Percentiles rank a stretch among this genome's conserved stretches.
Conservation (phyloP, 2,329 filamentous ascomycete species). For the Cercospora janseana region DNA sequence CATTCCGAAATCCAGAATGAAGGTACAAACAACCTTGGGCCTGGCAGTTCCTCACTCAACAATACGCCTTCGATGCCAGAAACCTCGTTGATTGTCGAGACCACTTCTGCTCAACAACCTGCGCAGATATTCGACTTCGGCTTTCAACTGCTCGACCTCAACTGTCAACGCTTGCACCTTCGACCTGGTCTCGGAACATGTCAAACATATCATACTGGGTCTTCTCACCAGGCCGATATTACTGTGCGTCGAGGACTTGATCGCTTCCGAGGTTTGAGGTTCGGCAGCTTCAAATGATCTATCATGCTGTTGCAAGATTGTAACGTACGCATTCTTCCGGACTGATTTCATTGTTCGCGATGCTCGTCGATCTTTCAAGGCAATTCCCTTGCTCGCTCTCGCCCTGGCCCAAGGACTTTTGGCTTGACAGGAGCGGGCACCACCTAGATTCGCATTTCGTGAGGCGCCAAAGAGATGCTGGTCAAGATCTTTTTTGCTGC, state of each 20-base stretch:
- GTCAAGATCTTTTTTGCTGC: too few species aligned
- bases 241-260: too few species aligned
- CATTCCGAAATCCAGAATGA: too few species aligned
- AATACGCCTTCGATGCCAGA: too few species aligned
- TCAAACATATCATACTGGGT: conserved; percentile 13
- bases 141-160: conserved; percentile 32
- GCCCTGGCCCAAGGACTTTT: conserved; percentile 30
- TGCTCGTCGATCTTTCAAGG: neutral
- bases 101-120: conserved; percentile 29
- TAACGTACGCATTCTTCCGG: conserved; percentile 15
- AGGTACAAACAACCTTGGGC: too few species aligned
- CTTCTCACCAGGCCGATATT: conserved; percentile 1
- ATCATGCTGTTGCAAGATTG: conserved; percentile 4
- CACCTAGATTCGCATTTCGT: too few species aligned
- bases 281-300: conserved; percentile 5
- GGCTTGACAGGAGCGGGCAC: conserved; percentile 11
- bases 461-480: too few species aligned
- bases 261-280: neutral
- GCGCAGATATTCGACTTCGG: conserved; percentile 32
- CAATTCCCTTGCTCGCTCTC: conserved; percentile 19
- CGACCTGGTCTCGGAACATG: conserved; percentile 22
- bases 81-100: conserved; percentile 12
- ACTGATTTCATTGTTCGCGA: conserved; percentile 1
- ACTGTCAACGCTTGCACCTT: conserved; percentile 26
- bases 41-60: too few species aligned